Evolutionary conservation across 257 asterid genomes (phyloP).

Genomic region (Prunella vulgaris): DNA sequence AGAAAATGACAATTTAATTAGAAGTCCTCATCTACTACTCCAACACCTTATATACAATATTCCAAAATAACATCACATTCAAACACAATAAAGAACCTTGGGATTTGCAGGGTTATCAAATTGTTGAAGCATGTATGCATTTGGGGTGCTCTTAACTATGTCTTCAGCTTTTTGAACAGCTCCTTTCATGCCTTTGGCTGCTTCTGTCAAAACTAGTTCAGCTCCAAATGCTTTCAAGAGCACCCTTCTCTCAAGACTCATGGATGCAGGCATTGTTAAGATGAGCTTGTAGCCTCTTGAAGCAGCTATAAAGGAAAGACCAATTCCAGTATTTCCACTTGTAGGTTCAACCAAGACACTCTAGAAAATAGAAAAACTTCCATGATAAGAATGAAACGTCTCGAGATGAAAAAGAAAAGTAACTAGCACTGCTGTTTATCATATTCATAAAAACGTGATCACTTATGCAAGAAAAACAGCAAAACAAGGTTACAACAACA

Average conservation of each 20-base stretch:
- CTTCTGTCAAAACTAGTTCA: constrained; percentile 82
- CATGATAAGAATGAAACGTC: constrained; percentile 5
- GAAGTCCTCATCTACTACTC: constrained; percentile 8
- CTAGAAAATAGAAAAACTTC: constrained; percentile 33
- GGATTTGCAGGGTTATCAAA: constrained; percentile 98
- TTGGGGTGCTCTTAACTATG: constrained; percentile 64
- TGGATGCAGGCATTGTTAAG: constrained; percentile 99
- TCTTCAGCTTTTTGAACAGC: constrained; percentile 95
- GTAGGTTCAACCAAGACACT: constrained; percentile 96
- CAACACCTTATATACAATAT: not conserved
- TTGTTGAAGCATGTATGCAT: constrained; percentile 93
- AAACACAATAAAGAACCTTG: constrained; percentile 49
- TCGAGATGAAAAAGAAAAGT: not conserved
- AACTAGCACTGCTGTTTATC: not conserved
- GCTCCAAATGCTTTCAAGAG: constrained; percentile 99
- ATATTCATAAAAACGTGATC: not conserved
- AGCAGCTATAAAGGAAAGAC: constrained; percentile 98
- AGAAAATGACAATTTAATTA: not conserved
- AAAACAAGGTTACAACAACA: not conserved
- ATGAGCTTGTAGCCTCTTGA: constrained; percentile 96
- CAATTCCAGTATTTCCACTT: constrained; percentile 99
- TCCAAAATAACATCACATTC: not conserved
- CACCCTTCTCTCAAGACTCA: constrained; percentile 99
- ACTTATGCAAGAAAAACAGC: not conserved
- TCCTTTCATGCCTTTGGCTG: constrained; percentile 95